phyloP scores from a whole-genome alignment of 768 basidiomycete genomes.

The Rubroboletus satanas region DNA sequence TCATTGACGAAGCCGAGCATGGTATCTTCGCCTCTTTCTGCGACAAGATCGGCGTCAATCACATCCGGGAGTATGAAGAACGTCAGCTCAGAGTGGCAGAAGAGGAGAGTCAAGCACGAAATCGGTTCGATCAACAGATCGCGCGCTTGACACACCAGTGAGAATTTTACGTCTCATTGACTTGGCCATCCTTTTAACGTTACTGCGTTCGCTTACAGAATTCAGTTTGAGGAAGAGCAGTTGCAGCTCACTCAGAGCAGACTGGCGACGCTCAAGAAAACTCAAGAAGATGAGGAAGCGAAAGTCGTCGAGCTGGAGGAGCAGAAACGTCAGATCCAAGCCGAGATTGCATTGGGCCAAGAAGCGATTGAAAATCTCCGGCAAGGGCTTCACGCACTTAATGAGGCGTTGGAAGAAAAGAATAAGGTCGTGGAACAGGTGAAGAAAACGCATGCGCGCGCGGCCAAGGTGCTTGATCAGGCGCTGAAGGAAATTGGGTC shows the following conservation, averaged over 20 bases:
- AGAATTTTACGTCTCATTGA: conserved; percentile 20
- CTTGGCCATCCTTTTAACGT: conserved; percentile 1
- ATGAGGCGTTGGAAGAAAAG: conserved; percentile 68
- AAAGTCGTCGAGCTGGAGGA: conserved; percentile 52
- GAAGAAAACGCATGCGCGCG: conserved; percentile 65
- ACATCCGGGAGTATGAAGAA: conserved; percentile 93
- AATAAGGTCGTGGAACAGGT: conserved; percentile 70
- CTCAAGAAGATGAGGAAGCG: conserved; percentile 48
- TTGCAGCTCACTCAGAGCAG: conserved; percentile 63
- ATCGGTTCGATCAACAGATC: conserved; percentile 83
- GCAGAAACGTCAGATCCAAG: conserved; percentile 51
- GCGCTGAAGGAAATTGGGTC: conserved; percentile 85
- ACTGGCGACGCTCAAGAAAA: conserved; percentile 48
- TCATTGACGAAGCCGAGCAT: conserved; percentile 78
- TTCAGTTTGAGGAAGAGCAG: conserved; percentile 79
- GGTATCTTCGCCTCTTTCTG: conserved; percentile 77
- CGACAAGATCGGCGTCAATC: conserved; percentile 65
- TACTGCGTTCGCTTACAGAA: conserved; percentile 38
- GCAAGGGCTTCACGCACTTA: conserved; percentile 56
- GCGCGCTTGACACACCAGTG: conserved; percentile 84
- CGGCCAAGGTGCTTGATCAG: conserved; percentile 76
- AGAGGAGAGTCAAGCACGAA: conserved; percentile 79
- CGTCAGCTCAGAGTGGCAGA: conserved; percentile 84
- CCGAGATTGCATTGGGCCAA: conserved; percentile 59
- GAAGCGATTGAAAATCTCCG: conserved; percentile 52